A percentile compares a stretch with the other conserved stretches of the same genome.
Evolutionary conservation across 2,329 filamentous ascomycete species (phyloP).

Genomic region (Neocucurbitaria cava): DNA sequence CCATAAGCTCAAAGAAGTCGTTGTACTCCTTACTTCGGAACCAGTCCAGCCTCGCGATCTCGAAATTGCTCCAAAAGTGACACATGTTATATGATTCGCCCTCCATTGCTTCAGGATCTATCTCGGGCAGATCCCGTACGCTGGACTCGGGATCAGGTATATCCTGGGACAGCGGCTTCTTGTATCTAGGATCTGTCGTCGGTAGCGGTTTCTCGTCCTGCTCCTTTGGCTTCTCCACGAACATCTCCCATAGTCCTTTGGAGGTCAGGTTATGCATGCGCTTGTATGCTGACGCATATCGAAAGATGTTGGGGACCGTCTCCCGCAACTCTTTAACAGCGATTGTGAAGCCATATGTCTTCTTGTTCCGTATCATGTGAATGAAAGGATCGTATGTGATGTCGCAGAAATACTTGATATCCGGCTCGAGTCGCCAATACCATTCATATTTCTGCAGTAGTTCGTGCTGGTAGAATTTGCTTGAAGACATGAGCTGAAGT

Average conservation of each 20-base stretch:
- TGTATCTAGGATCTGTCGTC: slow-evolving; percentile 69
- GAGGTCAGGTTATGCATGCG: slow-evolving; percentile 88
- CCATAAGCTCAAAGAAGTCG: slow-evolving; percentile 99
- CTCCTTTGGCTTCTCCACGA: slow-evolving; percentile 77
- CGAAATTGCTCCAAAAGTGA: slow-evolving; percentile 99
- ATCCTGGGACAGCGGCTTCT: slow-evolving; percentile 78
- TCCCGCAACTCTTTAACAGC: slow-evolving; percentile 97
- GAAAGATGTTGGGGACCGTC: slow-evolving; percentile 97
- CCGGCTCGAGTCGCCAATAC: slow-evolving; percentile 99
- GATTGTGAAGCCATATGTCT: slow-evolving; percentile 98
- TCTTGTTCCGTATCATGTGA: slow-evolving; percentile 91
- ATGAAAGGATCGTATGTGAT: slow-evolving; percentile 99
- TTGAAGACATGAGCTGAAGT: slow-evolving; percentile 40
- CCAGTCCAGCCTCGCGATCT: slow-evolving; percentile 93
- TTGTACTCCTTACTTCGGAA: slow-evolving; percentile 98
- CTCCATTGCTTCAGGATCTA: slow-evolving; percentile 94
- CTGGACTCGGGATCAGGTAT: slow-evolving; percentile 78
- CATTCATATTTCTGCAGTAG: slow-evolving; percentile 96
- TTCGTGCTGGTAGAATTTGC: slow-evolving; percentile 97
- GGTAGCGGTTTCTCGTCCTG: slow-evolving; percentile 60
- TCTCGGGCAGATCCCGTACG: slow-evolving; percentile 73
- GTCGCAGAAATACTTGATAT: slow-evolving; percentile 99
- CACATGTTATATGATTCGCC: slow-evolving; percentile 99
- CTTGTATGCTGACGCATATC: slow-evolving; percentile 98
- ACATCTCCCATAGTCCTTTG: slow-evolving; percentile 98